Evolutionary conservation across 129 eudicot species (phyloP).

Genomic region (Flaveria trinervia): DNA sequence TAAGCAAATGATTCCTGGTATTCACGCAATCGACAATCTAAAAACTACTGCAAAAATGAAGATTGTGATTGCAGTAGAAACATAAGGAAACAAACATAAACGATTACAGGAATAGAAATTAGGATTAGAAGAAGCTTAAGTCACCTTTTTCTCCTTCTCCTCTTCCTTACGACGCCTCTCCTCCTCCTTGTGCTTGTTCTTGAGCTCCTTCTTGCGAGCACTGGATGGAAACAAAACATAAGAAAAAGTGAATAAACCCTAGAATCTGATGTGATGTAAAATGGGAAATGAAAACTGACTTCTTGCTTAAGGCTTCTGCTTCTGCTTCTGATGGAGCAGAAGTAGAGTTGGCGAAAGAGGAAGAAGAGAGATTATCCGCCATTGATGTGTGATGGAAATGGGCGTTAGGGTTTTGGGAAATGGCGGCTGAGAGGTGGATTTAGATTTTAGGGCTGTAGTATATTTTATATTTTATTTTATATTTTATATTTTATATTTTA

Average conservation of each 20-base stretch:
- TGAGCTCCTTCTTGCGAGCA: constrained; percentile 52
- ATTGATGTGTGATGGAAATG: constrained; percentile 12
- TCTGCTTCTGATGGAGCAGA: constrained; percentile 29
- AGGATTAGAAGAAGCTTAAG: neutral
- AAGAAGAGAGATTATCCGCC: constrained; percentile 28
- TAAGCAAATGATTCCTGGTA: neutral
- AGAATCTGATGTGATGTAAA: neutral
- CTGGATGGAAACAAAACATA: constrained; percentile 16
- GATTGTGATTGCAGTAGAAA: neutral
- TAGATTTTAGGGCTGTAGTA: too few species aligned
- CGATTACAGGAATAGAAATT: too few species aligned
- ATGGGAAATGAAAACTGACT: constrained; percentile 13
- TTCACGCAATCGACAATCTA: neutral
- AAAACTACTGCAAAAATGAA: neutral
- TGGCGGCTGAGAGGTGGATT: neutral
- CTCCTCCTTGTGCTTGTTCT: constrained; percentile 52
- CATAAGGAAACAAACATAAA: neutral
- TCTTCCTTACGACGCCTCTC: constrained; percentile 50
- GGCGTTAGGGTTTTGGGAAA: constrained; percentile 25
- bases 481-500: too few species aligned
- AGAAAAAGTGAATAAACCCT: neutral
- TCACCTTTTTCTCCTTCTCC: constrained; percentile 55
- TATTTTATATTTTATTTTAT: too few species aligned
- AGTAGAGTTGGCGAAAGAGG: constrained; percentile 12
- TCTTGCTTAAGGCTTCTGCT: constrained; percentile 36